phyloP scores from a whole-genome alignment of 208 protist genomes.

The Naegleria gruberi region DNA sequence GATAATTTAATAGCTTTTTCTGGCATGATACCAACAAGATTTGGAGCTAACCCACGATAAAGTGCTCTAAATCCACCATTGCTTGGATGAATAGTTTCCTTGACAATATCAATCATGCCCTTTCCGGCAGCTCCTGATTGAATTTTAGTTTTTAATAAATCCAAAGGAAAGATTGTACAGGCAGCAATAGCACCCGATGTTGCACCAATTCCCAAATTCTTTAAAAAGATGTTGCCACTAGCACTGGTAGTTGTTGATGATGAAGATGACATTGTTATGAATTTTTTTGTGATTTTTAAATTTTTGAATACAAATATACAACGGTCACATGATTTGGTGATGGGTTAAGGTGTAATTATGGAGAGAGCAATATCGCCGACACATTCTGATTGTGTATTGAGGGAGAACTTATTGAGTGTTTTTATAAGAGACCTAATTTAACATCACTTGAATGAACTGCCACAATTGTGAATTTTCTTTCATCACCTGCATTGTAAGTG shows the following conservation, averaged over 20 bases:
- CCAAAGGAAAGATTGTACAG: not conserved
- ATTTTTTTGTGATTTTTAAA: no score
- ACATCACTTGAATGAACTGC: not conserved
- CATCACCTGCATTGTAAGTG: not conserved
- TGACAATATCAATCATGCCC: not conserved
- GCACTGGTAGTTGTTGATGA: not conserved
- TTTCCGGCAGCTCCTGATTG: not conserved
- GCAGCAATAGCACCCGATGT: not conserved
- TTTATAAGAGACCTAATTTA: not conserved
- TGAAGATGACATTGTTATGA: not conserved
- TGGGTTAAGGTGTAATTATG: no score
- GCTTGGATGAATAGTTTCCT: not conserved
- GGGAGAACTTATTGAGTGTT: no score
- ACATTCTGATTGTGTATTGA: no score
- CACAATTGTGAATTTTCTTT: not conserved
- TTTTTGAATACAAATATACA: no score
- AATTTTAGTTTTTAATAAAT: not conserved
- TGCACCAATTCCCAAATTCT: not conserved
- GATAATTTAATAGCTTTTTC: constrained; percentile 18
- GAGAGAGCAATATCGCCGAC: no score
- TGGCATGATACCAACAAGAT: not conserved
- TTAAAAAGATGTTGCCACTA: no score
- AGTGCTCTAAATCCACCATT: not conserved
- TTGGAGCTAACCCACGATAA: not conserved
- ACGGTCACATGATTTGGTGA: no score